These are phyloP conservation scores for Gossypium raimondii DNA, from an alignment of 345 rosid genomes.

Conservation along the genomic window DNA sequence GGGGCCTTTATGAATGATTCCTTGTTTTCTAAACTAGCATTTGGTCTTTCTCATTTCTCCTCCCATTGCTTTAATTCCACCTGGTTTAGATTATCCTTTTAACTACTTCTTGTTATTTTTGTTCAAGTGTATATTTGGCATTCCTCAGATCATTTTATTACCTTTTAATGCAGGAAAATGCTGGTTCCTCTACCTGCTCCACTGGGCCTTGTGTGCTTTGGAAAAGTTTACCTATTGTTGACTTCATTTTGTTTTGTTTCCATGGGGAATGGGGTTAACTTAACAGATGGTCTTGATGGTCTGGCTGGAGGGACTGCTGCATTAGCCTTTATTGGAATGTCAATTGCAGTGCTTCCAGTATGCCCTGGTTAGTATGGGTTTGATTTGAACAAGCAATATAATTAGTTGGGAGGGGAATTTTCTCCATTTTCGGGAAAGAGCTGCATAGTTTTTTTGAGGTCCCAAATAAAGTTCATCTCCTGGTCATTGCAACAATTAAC, in stretches of 20 bases:
- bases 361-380: slow-evolving; percentile 64
- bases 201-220: slow-evolving; percentile 65
- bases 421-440: background rate
- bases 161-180: slow-evolving; percentile 59
- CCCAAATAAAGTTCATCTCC: background rate
- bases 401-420: background rate
- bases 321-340: slow-evolving; percentile 79
- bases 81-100: background rate
- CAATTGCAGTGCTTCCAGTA: slow-evolving; percentile 81
- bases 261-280: slow-evolving; percentile 68
- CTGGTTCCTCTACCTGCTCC: slow-evolving; percentile 85
- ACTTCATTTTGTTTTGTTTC: slow-evolving; percentile 78
- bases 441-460: background rate
- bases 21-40: background rate
- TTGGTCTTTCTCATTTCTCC: background rate
- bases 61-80: background rate
- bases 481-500: background rate
- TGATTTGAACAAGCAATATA: slow-evolving; percentile 2
- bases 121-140: background rate
- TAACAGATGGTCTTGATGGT: slow-evolving; percentile 83
- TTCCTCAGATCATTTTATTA: background rate
- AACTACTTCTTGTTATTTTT: background rate
- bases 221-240: slow-evolving; percentile 58
- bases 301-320: slow-evolving; percentile 82
- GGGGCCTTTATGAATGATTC: background rate